These are phyloP conservation scores for Sporothrix euskadiensis DNA, from an alignment of 2,329 filamentous ascomycete genomes.

Conservation along the genomic window DNA sequence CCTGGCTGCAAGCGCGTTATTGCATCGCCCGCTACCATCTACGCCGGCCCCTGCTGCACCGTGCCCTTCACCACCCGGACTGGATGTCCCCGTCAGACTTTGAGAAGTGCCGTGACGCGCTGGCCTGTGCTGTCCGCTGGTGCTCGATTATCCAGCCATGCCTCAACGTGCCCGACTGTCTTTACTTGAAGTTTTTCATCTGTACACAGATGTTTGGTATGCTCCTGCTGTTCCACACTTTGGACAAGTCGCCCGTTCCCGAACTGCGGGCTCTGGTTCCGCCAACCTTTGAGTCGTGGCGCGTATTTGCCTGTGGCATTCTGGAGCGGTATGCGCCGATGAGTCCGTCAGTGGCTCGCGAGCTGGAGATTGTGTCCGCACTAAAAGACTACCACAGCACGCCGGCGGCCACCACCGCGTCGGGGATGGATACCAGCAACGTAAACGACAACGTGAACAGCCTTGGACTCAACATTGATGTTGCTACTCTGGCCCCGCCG, in stretches of 20 bases:
- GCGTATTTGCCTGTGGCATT: slow-evolving; percentile 27
- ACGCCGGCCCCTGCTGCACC: slow-evolving; percentile 32
- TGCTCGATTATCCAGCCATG: slow-evolving; percentile 26
- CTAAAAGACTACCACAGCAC: neutral
- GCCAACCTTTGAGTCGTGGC: slow-evolving; percentile 26
- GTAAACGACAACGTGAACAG: neutral
- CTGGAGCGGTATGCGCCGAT: slow-evolving; percentile 27
- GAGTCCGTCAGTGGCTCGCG: slow-evolving; percentile 31
- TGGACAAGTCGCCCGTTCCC: slow-evolving; percentile 20
- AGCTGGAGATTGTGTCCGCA: slow-evolving; percentile 36
- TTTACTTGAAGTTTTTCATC: slow-evolving; percentile 32
- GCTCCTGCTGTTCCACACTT: slow-evolving; percentile 30
- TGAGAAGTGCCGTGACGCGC: slow-evolving; percentile 32
- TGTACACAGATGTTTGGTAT: slow-evolving; percentile 34
- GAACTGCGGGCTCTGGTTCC: slow-evolving; percentile 29
- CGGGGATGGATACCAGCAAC: neutral
- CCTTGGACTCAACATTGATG: neutral
- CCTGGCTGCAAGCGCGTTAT: slow-evolving; percentile 34
- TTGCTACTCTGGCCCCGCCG: neutral
- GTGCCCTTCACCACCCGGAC: slow-evolving; percentile 33
- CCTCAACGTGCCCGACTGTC: slow-evolving; percentile 29
- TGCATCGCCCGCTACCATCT: slow-evolving; percentile 33
- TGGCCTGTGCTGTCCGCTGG: slow-evolving; percentile 31
- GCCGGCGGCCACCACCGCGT: neutral
- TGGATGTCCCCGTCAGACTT: slow-evolving; percentile 31